These are phyloP conservation scores for Ganoderma multipileum DNA, from an alignment of 1,284 basidiomycete genomes.

Conservation along the genomic window DNA sequence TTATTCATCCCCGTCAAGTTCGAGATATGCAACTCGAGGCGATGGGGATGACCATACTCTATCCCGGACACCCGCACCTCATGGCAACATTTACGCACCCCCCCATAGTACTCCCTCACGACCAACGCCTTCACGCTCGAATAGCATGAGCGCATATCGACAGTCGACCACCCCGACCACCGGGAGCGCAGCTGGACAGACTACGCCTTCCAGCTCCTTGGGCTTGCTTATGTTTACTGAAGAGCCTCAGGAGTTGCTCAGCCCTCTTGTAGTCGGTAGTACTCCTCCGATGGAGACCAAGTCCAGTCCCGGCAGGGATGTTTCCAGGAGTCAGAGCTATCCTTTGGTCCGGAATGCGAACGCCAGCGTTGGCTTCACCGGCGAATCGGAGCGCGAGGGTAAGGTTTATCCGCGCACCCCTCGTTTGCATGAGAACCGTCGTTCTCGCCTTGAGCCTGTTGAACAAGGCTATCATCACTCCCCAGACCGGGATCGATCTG, in stretches of 20 bases:
- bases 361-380: constrained; percentile 28
- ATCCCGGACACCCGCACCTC: constrained; percentile 26
- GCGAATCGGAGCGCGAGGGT: constrained; percentile 32
- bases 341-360: constrained; percentile 26
- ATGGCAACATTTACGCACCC: constrained; percentile 37
- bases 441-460: constrained; percentile 9
- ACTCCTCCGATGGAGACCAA: constrained; percentile 33
- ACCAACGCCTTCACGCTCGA: constrained; percentile 28
- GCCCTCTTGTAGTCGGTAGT: constrained; percentile 53
- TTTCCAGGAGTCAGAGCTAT: constrained; percentile 44
- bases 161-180: constrained; percentile 30
- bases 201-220: constrained; percentile 35
- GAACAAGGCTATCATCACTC: constrained; percentile 11
- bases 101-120: constrained; percentile 29
- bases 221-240: constrained; percentile 50
- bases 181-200: constrained; percentile 24
- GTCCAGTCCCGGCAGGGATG: constrained; percentile 38
- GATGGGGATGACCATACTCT: constrained; percentile 24
- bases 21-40: constrained; percentile 20
- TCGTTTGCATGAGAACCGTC: constrained; percentile 18
- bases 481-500: constrained; percentile 19
- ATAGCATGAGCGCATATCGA: constrained; percentile 28
- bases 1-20: constrained; percentile 43
- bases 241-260: constrained; percentile 61
- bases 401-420: constrained; percentile 36